Evolutionary conservation across 305 asterid genomes (phyloP).

Genomic region (Fraxinus dipetala): DNA sequence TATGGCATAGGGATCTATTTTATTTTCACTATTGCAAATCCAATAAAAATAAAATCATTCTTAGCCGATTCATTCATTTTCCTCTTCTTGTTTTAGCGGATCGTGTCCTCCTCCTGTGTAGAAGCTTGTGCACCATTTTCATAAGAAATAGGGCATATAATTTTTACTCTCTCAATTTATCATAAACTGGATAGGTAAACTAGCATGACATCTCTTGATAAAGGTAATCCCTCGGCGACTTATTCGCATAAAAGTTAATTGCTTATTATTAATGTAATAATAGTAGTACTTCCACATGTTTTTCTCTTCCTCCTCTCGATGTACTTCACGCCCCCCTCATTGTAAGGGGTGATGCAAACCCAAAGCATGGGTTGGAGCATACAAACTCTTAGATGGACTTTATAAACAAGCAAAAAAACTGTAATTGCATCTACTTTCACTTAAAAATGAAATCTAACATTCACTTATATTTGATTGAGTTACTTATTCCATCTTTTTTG

Average conservation of each 20-base stretch:
- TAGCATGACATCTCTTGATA: not conserved
- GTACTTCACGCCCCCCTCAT: not conserved
- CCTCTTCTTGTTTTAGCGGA: not conserved
- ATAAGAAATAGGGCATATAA: not conserved
- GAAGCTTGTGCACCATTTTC: not conserved
- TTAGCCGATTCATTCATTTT: not conserved
- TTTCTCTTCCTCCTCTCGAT: not conserved
- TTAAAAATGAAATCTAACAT: not conserved
- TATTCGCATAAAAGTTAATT: not conserved
- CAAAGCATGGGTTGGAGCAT: not conserved
- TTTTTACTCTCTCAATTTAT: not conserved
- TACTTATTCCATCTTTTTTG: not conserved
- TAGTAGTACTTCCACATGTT: not conserved
- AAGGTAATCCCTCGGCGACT: not conserved
- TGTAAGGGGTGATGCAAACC: not conserved
- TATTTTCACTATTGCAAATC: not conserved
- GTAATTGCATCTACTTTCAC: not conserved
- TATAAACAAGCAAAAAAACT: not conserved
- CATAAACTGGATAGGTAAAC: not conserved
- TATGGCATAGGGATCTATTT: not conserved
- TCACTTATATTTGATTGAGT: not conserved
- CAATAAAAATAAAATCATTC: not conserved
- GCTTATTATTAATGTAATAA: not conserved
- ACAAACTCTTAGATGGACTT: not conserved
- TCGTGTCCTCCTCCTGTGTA: not conserved